Evolutionary conservation across 2,329 filamentous ascomycete genomes (phyloP).

Genomic region (Pseudogymnoascus sp.): DNA sequence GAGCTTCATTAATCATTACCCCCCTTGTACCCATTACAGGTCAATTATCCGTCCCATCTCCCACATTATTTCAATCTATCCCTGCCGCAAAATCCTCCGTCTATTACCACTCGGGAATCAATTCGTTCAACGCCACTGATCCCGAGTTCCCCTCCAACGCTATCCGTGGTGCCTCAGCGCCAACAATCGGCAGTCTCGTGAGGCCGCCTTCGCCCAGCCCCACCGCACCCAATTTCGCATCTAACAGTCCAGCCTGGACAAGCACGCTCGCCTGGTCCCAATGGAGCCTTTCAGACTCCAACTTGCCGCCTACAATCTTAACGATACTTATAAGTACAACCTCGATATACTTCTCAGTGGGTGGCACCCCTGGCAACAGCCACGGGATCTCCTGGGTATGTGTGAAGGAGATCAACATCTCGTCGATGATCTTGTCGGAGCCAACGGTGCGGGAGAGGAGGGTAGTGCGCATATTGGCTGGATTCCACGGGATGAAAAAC

Average conservation of each 20-base stretch:
- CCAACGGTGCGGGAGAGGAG: slow-evolving; percentile 58
- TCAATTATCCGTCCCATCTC: background rate
- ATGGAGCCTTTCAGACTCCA: slow-evolving; percentile 59
- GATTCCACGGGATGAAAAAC: slow-evolving; percentile 57
- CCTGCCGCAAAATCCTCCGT: background rate
- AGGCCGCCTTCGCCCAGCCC: slow-evolving; percentile 13
- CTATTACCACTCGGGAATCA: background rate
- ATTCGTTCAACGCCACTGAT: background rate
- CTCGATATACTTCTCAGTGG: slow-evolving; percentile 45
- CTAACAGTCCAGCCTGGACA: slow-evolving; percentile 50
- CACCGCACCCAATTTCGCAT: slow-evolving; percentile 9
- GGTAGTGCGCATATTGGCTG: slow-evolving; percentile 49
- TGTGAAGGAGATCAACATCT: slow-evolving; percentile 51
- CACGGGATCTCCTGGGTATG: slow-evolving; percentile 51
- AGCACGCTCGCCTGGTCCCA: slow-evolving; percentile 62
- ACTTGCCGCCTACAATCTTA: slow-evolving; percentile 52
- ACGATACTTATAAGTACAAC: slow-evolving; percentile 52
- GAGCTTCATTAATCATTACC: background rate
- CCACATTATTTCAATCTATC: background rate
- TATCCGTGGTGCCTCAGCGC: slow-evolving; percentile 14
- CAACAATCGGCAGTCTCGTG: slow-evolving; percentile 17
- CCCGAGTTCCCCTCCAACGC: background rate
- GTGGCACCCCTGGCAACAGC: slow-evolving; percentile 52
- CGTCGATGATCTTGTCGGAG: slow-evolving; percentile 55
- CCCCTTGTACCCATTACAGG: background rate